Evolutionary conservation across 257 asterid species (phyloP).

Genomic region (Mitragyna speciosa): DNA sequence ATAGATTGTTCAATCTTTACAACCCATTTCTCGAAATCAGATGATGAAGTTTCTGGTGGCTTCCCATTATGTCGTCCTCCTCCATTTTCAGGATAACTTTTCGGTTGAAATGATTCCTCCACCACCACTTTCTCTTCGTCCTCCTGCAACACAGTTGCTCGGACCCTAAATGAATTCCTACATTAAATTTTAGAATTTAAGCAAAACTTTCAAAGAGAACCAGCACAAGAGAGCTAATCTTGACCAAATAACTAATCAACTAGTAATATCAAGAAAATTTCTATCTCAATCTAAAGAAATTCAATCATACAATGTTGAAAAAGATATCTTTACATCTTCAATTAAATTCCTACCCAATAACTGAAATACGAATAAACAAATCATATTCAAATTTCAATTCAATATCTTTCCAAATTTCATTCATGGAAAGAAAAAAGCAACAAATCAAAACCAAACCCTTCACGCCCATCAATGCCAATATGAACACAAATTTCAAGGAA

Average conservation of each 20-base stretch:
- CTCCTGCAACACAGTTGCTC: constrained; percentile 70
- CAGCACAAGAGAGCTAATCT: not conserved
- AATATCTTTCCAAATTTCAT: not conserved
- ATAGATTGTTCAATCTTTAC: constrained; percentile 86
- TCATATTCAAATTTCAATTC: not conserved
- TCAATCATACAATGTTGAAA: too few relatives aligned
- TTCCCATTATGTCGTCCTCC: constrained; percentile 47
- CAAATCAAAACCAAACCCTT: not conserved
- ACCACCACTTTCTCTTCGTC: constrained; percentile 69
- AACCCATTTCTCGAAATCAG: constrained; percentile 61
- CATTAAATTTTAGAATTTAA: constrained; percentile 16
- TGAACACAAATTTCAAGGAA: not conserved
- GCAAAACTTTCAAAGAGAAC: constrained; percentile 9
- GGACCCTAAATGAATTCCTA: constrained; percentile 45
- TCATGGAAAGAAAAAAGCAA: not conserved
- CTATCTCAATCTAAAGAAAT: not conserved
- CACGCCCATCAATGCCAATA: not conserved
- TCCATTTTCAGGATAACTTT: constrained; percentile 54
- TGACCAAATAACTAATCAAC: not conserved
- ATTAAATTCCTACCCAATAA: not conserved
- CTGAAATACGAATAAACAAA: not conserved
- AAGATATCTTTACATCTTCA: not conserved
- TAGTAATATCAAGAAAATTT: not conserved
- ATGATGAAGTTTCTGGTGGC: constrained; percentile 38
- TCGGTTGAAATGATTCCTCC: constrained; percentile 62